phyloP scores from a whole-genome alignment of 805 yeast species.

The Candida palmyrensis region DNA sequence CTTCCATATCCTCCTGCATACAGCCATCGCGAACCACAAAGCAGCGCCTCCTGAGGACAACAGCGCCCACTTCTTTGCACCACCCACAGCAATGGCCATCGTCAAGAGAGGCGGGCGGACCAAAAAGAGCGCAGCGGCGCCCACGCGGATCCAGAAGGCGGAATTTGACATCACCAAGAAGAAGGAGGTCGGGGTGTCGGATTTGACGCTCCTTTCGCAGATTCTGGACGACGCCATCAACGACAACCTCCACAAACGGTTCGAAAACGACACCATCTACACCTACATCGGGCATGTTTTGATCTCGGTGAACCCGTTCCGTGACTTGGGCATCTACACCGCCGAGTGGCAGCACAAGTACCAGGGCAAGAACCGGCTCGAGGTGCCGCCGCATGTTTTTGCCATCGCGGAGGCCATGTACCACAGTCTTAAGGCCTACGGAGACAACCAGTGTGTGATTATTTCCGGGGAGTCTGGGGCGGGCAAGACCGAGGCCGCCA shows the following conservation, averaged over 20 bases:
- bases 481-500: conserved; percentile 97
- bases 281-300: conserved; percentile 92
- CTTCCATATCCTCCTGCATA: no score
- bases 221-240: conserved; percentile 91
- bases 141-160: conserved; percentile 72
- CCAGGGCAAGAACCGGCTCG: conserved; percentile 88
- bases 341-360: conserved; percentile 69
- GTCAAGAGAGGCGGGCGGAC: conserved; percentile 70
- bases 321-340: conserved; percentile 93
- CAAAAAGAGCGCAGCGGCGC: conserved; percentile 49
- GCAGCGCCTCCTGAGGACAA: no score
- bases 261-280: conserved; percentile 84
- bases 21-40: no score
- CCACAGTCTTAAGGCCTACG: conserved; percentile 89
- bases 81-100: conserved; percentile 72
- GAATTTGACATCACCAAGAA: conserved; percentile 82
- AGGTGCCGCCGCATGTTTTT: conserved; percentile 96
- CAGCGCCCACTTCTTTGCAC: no score
- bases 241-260: conserved; percentile 84
- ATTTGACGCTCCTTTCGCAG: conserved; percentile 80
- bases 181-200: conserved; percentile 98
- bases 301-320: conserved; percentile 94
- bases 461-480: conserved; percentile 98
- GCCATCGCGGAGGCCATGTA: conserved; percentile 98
- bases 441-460: conserved; percentile 94